Conservation (phyloP, 148 eudicot genomes). For the Euryodendron excelsum region DNA sequence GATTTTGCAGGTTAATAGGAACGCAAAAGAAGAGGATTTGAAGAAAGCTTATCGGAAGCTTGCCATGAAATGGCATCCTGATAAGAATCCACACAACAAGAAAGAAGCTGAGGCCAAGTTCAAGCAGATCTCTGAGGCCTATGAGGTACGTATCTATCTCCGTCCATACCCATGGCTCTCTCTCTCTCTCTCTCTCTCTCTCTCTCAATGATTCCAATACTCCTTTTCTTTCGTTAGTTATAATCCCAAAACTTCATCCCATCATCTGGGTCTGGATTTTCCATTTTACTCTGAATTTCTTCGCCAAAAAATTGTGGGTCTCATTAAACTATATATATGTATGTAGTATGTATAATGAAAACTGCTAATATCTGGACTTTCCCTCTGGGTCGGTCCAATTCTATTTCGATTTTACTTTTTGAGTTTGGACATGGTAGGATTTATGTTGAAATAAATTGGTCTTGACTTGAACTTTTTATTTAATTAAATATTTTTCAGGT, state of each 20-base stretch:
- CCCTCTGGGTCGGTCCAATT: neutral
- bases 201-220: neutral
- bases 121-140: constrained; percentile 71
- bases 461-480: neutral
- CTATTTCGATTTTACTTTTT: neutral
- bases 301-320: neutral
- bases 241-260: neutral
- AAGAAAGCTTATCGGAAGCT: constrained; percentile 64
- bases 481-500: constrained; percentile 34
- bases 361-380: neutral
- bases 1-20: constrained; percentile 46
- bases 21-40: constrained; percentile 62
- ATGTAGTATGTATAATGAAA: neutral
- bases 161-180: neutral
- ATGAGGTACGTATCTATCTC: too few species aligned
- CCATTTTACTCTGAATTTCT: neutral
- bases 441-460: neutral
- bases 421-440: neutral
- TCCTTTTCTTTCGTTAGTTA: neutral
- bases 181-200: constrained; percentile 4
- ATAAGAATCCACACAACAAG: constrained; percentile 54
- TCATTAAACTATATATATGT: neutral
- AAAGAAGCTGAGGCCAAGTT: constrained; percentile 68
- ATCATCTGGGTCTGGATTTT: neutral
- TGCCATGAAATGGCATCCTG: constrained; percentile 69